Percentiles rank a stretch among this genome's conserved stretches.
These are phyloP conservation scores for Globisporangium canariense DNA, from an alignment of 352 stramenopile species.

Conservation along the genomic window DNA sequence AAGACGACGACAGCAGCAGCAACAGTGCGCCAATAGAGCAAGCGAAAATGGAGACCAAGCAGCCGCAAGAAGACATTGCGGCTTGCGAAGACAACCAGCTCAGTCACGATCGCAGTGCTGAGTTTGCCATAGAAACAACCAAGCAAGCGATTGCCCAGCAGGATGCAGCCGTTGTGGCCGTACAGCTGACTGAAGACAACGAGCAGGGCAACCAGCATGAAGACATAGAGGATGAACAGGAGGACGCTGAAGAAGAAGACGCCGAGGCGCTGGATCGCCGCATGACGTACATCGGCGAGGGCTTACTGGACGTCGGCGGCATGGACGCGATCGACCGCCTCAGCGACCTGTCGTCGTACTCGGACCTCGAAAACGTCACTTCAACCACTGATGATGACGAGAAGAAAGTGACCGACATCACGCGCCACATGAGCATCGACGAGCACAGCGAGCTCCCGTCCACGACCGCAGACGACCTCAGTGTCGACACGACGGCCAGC, in stretches of 20 bases:
- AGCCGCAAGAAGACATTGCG: background rate
- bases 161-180: background rate
- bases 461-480: background rate
- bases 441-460: conserved; percentile 3
- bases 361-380: conserved; percentile 21
- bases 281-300: conserved; percentile 71
- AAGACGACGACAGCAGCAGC: conserved; percentile 9
- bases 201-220: background rate
- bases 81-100: background rate
- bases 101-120: background rate
- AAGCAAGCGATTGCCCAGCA: background rate
- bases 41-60: background rate
- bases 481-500: background rate
- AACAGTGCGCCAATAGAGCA: background rate
- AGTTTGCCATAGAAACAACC: background rate
- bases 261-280: conserved; percentile 24
- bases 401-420: background rate
- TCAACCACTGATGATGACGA: background rate
- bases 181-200: background rate
- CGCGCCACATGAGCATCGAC: conserved; percentile 9
- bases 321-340: conserved; percentile 53
- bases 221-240: background rate
- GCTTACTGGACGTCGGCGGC: conserved; percentile 39
- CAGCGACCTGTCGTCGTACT: conserved; percentile 34
- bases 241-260: background rate